Conservation (phyloP, 257 asterid genomes). For the Solanum dulcamara region DNA sequence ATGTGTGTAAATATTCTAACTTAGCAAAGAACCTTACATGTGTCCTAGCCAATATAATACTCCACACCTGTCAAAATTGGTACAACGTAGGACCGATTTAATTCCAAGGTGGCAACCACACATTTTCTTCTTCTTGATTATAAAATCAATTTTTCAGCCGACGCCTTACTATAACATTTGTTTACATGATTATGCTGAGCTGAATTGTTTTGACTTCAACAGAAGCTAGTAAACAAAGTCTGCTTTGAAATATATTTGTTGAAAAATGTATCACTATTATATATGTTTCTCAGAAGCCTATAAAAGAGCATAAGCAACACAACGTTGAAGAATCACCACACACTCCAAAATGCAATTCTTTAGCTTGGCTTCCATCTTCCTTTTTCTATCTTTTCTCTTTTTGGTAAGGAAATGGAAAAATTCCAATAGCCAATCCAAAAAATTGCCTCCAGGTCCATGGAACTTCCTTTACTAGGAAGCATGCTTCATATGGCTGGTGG, state of each 20-base stretch:
- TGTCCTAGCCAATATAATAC: background rate
- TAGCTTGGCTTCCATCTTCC: background rate
- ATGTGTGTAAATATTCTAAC: background rate
- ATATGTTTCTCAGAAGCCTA: background rate
- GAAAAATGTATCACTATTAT: too few relatives aligned
- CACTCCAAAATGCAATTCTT: background rate
- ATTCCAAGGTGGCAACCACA: background rate
- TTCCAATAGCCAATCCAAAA: background rate
- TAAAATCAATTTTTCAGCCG: background rate
- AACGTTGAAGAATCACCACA: background rate
- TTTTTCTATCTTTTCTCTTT: background rate
- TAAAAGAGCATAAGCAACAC: background rate
- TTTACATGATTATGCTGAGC: background rate
- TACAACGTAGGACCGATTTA: background rate
- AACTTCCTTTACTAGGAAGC: constrained; percentile 26
- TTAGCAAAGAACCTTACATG: background rate
- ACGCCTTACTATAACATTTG: too few relatives aligned
- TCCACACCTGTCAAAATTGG: background rate
- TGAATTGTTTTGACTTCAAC: background rate
- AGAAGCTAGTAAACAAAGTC: background rate
- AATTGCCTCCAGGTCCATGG: constrained; percentile 36
- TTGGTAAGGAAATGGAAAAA: background rate
- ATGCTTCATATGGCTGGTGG: constrained; percentile 15
- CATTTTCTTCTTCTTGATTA: background rate
- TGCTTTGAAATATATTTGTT: background rate